Percentiles rank a stretch among this genome's conserved stretches.
Evolutionary conservation across 768 basidiomycete species (phyloP).

Genomic region (Pleurotus citrinopileatus): DNA sequence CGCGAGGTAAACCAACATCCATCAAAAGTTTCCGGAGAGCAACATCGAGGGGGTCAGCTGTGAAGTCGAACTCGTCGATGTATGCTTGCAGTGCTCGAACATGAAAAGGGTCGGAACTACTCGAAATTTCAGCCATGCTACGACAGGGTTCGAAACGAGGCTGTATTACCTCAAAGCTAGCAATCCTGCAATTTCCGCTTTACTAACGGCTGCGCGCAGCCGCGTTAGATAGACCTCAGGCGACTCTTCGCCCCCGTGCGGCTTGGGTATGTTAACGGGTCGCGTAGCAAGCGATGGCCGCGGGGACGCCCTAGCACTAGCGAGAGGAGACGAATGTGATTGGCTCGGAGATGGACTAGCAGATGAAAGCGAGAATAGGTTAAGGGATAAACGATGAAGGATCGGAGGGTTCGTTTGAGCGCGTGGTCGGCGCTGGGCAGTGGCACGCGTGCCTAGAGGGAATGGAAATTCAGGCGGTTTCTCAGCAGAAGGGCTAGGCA

Average conservation of each 20-base stretch:
- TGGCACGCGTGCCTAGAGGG: constrained; percentile 14
- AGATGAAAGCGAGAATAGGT: constrained; percentile 48
- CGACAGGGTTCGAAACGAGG: background rate
- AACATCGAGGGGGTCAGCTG: constrained; percentile 81
- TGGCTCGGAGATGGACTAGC: background rate
- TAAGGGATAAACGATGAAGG: constrained; percentile 67
- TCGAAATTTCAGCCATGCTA: constrained; percentile 11
- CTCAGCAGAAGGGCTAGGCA: constrained; percentile 15
- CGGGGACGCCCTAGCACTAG: constrained; percentile 35
- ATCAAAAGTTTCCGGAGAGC: constrained; percentile 87
- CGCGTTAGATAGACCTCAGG: constrained; percentile 68
- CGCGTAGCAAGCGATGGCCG: constrained; percentile 42
- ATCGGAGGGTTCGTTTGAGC: constrained; percentile 66
- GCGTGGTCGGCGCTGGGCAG: constrained; percentile 29
- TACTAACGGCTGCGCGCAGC: constrained; percentile 60
- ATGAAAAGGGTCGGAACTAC: constrained; percentile 72
- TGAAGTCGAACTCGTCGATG: constrained; percentile 76
- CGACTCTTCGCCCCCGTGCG: constrained; percentile 56
- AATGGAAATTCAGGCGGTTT: constrained; percentile 7
- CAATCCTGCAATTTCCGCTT: constrained; percentile 76
- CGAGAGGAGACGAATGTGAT: background rate
- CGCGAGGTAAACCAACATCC: constrained; percentile 87
- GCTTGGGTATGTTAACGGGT: constrained; percentile 46
- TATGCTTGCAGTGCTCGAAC: constrained; percentile 65
- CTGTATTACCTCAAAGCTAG: constrained; percentile 73